A percentile compares a stretch with the other conserved stretches of the same genome.
Conservation (phyloP, 2,329 filamentous ascomycete genomes). For the Trichoderma lentiforme region DNA sequence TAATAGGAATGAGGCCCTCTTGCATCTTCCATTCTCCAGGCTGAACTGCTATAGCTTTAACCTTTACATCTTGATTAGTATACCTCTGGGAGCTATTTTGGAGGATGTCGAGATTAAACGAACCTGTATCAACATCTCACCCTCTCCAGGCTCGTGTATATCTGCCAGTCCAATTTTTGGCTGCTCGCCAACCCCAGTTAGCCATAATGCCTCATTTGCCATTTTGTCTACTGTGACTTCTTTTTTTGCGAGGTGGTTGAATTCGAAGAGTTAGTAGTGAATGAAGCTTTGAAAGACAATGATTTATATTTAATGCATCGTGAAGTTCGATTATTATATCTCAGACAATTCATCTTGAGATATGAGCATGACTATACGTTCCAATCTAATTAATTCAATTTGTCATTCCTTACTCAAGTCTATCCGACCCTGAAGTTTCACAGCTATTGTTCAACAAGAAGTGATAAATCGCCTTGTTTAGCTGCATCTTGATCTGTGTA, state of each 20-base stretch:
- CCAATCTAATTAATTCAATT: not conserved
- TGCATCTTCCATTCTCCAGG: constrained; percentile 17
- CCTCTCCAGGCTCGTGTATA: not conserved
- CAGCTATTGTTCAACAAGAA: not conserved
- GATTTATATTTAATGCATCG: not conserved
- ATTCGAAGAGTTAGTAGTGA: not conserved
- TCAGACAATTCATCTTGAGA: not conserved
- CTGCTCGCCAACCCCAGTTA: not conserved
- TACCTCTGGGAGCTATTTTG: no score
- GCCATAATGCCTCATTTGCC: not conserved
- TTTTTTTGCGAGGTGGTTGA: not conserved
- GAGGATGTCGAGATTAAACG: not conserved
- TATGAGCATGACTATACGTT: not conserved
- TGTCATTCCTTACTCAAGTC: constrained; percentile 1
- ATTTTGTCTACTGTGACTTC: not conserved
- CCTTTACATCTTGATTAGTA: not conserved
- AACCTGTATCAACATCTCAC: constrained; percentile 7
- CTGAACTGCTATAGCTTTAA: constrained; percentile 4
- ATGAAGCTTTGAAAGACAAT: not conserved
- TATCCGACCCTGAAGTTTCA: not conserved
- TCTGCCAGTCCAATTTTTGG: not conserved
- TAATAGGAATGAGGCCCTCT: constrained; percentile 13
- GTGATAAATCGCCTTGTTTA: not conserved
- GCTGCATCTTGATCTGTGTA: not conserved
- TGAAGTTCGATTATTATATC: not conserved